A percentile compares a stretch with the other conserved stretches of the same genome.
These are phyloP conservation scores for Vaccinium myrtillus DNA, from an alignment of 148 eudicot species.

Conservation along the genomic window DNA sequence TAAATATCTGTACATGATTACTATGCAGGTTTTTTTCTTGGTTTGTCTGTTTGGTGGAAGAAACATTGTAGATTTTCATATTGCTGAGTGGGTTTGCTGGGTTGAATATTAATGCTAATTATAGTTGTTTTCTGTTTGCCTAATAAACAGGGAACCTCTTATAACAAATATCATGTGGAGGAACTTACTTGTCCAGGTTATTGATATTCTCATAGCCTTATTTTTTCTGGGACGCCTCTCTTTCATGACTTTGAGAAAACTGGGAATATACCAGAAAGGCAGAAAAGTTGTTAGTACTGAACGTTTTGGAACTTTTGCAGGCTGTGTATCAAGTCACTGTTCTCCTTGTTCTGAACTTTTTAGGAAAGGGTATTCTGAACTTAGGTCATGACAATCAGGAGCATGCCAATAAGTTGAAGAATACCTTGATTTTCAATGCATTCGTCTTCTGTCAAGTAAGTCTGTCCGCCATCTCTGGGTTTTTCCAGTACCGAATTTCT, in stretches of 20 bases:
- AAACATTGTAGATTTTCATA: not conserved
- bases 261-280: not conserved
- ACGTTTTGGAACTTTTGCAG: conserved; percentile 35
- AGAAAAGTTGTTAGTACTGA: not conserved
- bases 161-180: conserved; percentile 99
- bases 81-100: not conserved
- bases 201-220: not conserved
- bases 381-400: conserved; percentile 33
- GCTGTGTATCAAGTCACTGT: conserved; percentile 78
- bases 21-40: not conserved
- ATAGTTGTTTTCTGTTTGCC: not conserved
- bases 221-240: not conserved
- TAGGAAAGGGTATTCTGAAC: conserved; percentile 49
- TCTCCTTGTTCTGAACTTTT: conserved; percentile 70
- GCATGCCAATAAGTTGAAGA: conserved; percentile 68
- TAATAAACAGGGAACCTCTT: conserved; percentile 77
- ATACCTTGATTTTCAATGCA: conserved; percentile 74
- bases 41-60: conserved; percentile 7
- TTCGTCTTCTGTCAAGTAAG: conserved; percentile 92
- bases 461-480: not conserved
- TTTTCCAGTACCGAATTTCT: not conserved
- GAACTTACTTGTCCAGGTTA: conserved; percentile 82
- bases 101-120: conserved; percentile 1
- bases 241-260: conserved; percentile 1
- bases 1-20: not conserved